A percentile compares a stretch with the other conserved stretches of the same genome.
Evolutionary conservation across 1,139 yeast genomes (phyloP).

Genomic region (Geotrichum fermentans): DNA sequence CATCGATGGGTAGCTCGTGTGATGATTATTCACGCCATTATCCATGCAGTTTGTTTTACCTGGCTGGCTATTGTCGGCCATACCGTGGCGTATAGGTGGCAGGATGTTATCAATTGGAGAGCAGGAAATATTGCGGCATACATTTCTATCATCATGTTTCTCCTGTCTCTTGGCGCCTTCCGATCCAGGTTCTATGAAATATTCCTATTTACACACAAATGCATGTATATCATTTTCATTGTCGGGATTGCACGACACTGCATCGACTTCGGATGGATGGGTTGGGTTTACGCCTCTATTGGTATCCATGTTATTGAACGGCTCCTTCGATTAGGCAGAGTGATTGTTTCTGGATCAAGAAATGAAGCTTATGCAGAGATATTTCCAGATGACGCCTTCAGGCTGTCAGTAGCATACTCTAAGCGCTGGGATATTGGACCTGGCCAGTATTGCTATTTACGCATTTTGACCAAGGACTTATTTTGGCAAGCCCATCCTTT

Average conservation of each 20-base stretch:
- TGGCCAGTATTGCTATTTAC: constrained; percentile 57
- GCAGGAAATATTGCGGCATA: constrained; percentile 41
- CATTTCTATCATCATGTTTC: constrained; percentile 39
- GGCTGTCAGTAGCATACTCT: constrained; percentile 29
- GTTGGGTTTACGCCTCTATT: constrained; percentile 40
- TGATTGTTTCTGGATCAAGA: constrained; percentile 41
- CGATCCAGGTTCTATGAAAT: constrained; percentile 42
- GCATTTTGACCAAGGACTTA: constrained; percentile 42
- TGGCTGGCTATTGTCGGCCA: constrained; percentile 38
- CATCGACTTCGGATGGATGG: constrained; percentile 49
- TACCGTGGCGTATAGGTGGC: constrained; percentile 38
- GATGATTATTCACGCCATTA: constrained; percentile 45
- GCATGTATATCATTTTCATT: constrained; percentile 42
- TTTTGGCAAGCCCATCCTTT: constrained; percentile 67
- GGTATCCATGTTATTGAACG: constrained; percentile 42
- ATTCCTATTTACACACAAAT: constrained; percentile 36
- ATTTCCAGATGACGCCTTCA: constrained; percentile 29
- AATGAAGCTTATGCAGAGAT: constrained; percentile 38
- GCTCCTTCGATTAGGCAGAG: constrained; percentile 35
- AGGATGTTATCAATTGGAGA: constrained; percentile 45
- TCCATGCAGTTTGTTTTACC: constrained; percentile 36
- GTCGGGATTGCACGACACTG: constrained; percentile 41
- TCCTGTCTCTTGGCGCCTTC: constrained; percentile 22
- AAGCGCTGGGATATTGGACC: constrained; percentile 45
- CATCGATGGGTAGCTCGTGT: constrained; percentile 63